phyloP scores from a whole-genome alignment of 352 stramenopile species.

The Albugo laibachii region DNA sequence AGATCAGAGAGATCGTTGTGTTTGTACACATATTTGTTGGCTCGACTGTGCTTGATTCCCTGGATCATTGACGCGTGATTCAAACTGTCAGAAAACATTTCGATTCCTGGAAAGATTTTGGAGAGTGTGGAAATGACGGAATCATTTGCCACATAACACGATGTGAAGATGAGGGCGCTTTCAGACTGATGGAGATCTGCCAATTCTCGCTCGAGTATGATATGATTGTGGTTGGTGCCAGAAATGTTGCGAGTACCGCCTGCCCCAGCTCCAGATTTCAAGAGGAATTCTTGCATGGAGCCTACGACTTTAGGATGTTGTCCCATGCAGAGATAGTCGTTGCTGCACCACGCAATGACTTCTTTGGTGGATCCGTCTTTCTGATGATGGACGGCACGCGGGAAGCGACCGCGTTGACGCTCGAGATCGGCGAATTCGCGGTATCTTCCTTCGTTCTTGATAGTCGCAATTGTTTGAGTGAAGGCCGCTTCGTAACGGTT shows the following conservation, averaged over 20 bases:
- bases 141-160: slow-evolving; percentile 83
- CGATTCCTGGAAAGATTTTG: slow-evolving; percentile 79
- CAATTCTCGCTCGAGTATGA: slow-evolving; percentile 65
- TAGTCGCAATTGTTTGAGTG: slow-evolving; percentile 47
- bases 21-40: slow-evolving; percentile 72
- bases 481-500: slow-evolving; percentile 56
- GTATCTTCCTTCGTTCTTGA: slow-evolving; percentile 77
- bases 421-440: slow-evolving; percentile 74
- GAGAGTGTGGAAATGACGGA: slow-evolving; percentile 71
- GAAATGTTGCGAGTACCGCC: slow-evolving; percentile 82
- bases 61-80: slow-evolving; percentile 86
- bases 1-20: slow-evolving; percentile 72
- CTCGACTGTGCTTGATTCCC: slow-evolving; percentile 56
- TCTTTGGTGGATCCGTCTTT: slow-evolving; percentile 41
- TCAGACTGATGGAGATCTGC: slow-evolving; percentile 78
- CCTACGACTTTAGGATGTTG: slow-evolving; percentile 74
- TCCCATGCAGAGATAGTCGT: slow-evolving; percentile 83
- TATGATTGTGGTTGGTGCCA: slow-evolving; percentile 83
- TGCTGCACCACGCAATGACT: slow-evolving; percentile 78
- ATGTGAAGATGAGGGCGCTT: slow-evolving; percentile 70
- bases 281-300: slow-evolving; percentile 65
- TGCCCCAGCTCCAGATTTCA: slow-evolving; percentile 61
- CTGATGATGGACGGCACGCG: slow-evolving; percentile 52
- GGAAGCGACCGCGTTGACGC: slow-evolving; percentile 71
- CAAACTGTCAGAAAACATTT: slow-evolving; percentile 80